Base-by-base conservation (phyloP, 495 filamentous ascomycete genomes). In the Penicillium crystallinum region DNA sequence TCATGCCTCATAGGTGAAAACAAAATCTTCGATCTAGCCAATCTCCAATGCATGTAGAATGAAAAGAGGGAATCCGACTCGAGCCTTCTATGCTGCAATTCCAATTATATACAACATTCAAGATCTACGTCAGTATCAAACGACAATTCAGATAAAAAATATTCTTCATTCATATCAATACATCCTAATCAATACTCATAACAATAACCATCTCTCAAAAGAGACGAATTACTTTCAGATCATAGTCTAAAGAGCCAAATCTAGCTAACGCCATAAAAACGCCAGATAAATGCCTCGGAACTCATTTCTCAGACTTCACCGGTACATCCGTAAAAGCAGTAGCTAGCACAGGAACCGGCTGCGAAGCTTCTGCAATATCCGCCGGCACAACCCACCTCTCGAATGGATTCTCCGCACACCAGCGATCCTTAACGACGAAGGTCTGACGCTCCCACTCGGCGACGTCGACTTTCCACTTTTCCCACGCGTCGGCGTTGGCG, bases 391-490 rank as follows among this genome's bases (percentile, higher is more conserved):
- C 33, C 73, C 71, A 74, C 8, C 3, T 38, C 33, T 67, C 69
- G 56, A 67, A 71, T 19, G 81, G 85, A 65, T 90, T 75, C 15
- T 76, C 77, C 39, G 73, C 72, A 53, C 84, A 84, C 69, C 83
- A 93, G 50, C 77, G 74, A 39, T 67, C 73, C 61, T 83, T 82
- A 23, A 88, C 73, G 55, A 78, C 73, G 10, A 63, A 65, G 1
- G 83, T 84, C 37, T 75, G 77, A 5, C 70, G 70, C 61, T 96
- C 89, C 88, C 90, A 97, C 52, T 85, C 76, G 29, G 67, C 78
- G 9, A 76, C 76, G 18, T 75, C 70, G 17, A 67, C 69, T 55
- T 79, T 82, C 69, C 79, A 95, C 21, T 70, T 69, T 18, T 73
- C 78, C 50, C 81, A 64, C 3, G 76, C 74, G 52, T 78, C 73